Base-by-base conservation (phyloP, 2,329 filamentous ascomycete genomes). In the Cercospora sp. region DNA sequence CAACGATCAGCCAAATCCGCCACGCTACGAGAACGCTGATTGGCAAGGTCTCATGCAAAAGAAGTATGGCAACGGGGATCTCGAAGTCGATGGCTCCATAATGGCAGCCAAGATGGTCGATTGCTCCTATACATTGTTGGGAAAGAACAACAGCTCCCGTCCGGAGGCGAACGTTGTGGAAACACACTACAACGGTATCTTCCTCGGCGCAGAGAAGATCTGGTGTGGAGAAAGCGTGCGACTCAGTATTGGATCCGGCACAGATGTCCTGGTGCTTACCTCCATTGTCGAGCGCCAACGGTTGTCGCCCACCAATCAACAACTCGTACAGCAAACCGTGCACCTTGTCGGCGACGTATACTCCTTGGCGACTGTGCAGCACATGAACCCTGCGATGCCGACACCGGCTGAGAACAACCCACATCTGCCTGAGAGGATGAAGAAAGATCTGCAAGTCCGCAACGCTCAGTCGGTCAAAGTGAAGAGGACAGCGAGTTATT, bases 171-270 rank as follows among this genome's bases (percentile, higher is more conserved):
- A 80, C 13, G 67, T 76, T 2, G 69, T 68, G 10, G 80, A 84
- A 65, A 81, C 83, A 57, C 79, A 82, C 64, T 88, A 84, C 75
- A 84, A 84, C 66, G 85, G 84, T 34, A 79, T 88, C 61, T 88
- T 82, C 74, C 76, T 88, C 0, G 87, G 87, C 5, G 85, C 83
- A 1, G 87, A 89, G 73, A 88, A 88, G 76, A 81, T 88, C 24
- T 88, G 86, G 85, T 77, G 83, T 21, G 85, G 86, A n/a, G 87
- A 89, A 58, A 81, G 85, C 1, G 80, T 88, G 13, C 84, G 87
- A n/a, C 76, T 88, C 5, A 79, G 80, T 6, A 77, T 80, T 13
- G 80, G 78, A n/a, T 76, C 77, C 1, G 81, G 81, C 18, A 73
- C 81, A 32, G 82, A 85, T 55, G 79, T 88, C 40, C 79, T 88